These are phyloP conservation scores for Urtica urens DNA, from an alignment of 306 rosid species.

Conservation along the genomic window DNA sequence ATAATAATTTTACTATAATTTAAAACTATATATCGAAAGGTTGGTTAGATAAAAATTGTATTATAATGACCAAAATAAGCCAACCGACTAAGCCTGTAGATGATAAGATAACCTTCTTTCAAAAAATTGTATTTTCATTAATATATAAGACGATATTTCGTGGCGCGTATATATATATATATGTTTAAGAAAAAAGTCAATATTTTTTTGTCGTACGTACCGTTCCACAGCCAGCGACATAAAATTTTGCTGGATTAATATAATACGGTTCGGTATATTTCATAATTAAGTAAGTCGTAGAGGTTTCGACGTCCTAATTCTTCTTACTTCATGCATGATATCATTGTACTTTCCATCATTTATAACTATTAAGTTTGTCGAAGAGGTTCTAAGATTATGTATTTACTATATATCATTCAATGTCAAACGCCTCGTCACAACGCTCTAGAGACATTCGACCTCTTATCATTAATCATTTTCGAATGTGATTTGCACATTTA, in stretches of 20 bases:
- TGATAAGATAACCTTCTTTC: conserved; percentile 28
- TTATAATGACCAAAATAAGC: conserved; percentile 30
- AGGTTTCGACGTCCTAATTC: background rate
- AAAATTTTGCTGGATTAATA: background rate
- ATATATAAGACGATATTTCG: too few relatives aligned
- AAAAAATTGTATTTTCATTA: conserved; percentile 8
- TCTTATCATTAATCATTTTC: background rate
- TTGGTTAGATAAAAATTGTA: too few relatives aligned
- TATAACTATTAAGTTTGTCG: conserved; percentile 1
- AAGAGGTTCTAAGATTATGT: conserved; percentile 3
- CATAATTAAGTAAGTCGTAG: too few relatives aligned
- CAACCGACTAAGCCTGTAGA: conserved; percentile 37
- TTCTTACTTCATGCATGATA: background rate
- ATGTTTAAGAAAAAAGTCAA: too few relatives aligned
- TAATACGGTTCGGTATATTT: background rate
- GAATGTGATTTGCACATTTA: background rate
- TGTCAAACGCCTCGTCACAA: background rate
- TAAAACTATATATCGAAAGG: too few relatives aligned
- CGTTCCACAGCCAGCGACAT: too few relatives aligned
- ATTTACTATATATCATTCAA: background rate
- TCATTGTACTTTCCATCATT: background rate
- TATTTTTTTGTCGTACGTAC: too few relatives aligned
- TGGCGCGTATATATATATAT: too few relatives aligned
- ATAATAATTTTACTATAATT: too few relatives aligned
- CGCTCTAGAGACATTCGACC: conserved; percentile 3